These are phyloP conservation scores for Syzygium grande DNA, from an alignment of 345 rosid species.

Conservation along the genomic window DNA sequence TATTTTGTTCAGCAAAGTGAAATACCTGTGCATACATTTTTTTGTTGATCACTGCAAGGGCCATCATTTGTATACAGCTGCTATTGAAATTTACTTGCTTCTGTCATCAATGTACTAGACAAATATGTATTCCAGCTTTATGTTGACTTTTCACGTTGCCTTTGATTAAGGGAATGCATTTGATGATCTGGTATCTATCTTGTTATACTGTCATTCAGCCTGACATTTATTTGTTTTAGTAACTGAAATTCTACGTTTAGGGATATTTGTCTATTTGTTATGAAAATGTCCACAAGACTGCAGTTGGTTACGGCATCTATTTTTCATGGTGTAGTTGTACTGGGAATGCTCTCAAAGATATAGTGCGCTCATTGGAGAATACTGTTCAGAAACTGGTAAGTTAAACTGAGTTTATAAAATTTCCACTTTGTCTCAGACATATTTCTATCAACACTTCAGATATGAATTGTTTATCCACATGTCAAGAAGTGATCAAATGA, in stretches of 20 bases:
- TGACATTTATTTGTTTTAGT: background rate
- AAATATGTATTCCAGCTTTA: background rate
- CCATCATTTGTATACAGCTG: background rate
- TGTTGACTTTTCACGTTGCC: rapidly evolving
- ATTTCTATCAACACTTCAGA: background rate
- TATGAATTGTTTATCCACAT: background rate
- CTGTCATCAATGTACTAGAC: background rate
- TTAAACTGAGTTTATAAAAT: background rate
- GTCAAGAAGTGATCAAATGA: background rate
- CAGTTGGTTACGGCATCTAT: background rate
- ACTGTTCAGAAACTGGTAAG: background rate
- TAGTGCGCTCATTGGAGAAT: background rate
- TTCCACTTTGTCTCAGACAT: background rate
- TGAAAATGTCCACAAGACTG: background rate
- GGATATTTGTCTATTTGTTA: background rate
- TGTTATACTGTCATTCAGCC: background rate
- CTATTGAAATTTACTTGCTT: background rate
- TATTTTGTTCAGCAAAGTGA: background rate
- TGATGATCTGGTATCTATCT: background rate
- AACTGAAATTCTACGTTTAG: background rate
- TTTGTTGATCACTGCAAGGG: background rate
- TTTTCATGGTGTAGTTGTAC: background rate
- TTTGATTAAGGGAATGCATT: rapidly evolving
- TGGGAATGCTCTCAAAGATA: background rate
- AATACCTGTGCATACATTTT: background rate